Percentiles rank a stretch among this genome's conserved stretches.
These are phyloP conservation scores for Vanrija sp. DNA, from an alignment of 1,284 basidiomycete species.

Conservation along the genomic window DNA sequence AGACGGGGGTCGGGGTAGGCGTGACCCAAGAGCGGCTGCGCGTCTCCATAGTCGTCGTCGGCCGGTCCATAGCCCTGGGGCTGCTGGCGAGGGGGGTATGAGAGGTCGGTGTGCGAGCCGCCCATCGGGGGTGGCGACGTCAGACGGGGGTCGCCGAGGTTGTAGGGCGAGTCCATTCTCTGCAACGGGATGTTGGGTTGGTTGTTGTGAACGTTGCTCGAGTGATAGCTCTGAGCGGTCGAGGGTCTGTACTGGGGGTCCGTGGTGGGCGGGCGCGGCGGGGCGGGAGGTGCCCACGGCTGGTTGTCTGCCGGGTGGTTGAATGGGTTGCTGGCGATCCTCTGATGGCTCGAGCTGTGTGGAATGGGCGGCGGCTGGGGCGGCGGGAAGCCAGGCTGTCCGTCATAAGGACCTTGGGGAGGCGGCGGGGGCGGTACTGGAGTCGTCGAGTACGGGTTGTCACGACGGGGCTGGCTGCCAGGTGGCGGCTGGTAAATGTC, in stretches of 20 bases:
- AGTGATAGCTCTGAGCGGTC: no score
- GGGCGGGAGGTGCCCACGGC: conserved; percentile 1
- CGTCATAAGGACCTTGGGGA: neutral
- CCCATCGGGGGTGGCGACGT: conserved; percentile 37
- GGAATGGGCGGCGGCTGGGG: neutral
- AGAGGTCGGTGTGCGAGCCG: conserved; percentile 3
- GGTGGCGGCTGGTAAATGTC: conserved; percentile 11
- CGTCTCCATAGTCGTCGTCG: conserved; percentile 39
- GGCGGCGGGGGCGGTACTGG: neutral
- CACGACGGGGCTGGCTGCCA: neutral
- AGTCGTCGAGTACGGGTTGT: conserved; percentile 4
- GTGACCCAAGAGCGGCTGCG: conserved; percentile 34
- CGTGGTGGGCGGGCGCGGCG: neutral
- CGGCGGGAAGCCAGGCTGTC: neutral
- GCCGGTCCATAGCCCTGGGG: neutral
- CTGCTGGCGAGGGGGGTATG: conserved; percentile 2
- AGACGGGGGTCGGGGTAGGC: conserved; percentile 28
- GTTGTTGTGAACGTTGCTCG: neutral
- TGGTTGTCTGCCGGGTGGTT: conserved; percentile 4
- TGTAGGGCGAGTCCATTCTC: conserved; percentile 15
- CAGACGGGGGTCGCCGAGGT: conserved; percentile 26
- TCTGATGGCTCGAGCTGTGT: no score
- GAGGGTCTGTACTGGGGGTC: no score
- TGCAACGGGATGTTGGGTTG: neutral
- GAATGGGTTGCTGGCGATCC: conserved; percentile 7